Evolutionary conservation across 2,329 filamentous ascomycete genomes (phyloP), one percentile per base, ranked within the genome.

Genomic region (Laburnicola sp.): DNA sequence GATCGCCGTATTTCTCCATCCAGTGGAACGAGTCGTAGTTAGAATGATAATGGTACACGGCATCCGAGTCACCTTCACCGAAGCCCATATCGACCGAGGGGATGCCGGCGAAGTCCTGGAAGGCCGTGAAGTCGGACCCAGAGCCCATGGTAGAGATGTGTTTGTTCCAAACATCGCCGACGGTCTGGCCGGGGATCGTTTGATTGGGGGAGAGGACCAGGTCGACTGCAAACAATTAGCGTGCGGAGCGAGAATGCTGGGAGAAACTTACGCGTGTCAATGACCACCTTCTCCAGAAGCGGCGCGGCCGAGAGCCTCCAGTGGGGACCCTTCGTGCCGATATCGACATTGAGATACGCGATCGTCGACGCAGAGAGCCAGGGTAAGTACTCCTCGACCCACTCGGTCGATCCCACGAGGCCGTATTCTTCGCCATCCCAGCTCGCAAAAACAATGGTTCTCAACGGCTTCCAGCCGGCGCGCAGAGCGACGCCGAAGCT

Each of bases 311-410:
- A 76, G 11, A 84, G 81, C 2, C 65, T 62, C 65, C 94, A 90
- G n/a, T 78, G 50, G 0, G 83, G 81, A 0, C 90, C 89, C 4
- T 77, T 69, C 3, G 86, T 81, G 27, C 86, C 89, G 4, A 91
- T 85, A 62, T 96, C 92, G 49, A 96, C 84, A 70, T 96, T 96
- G 56, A 96, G 74, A 65, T 96, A 96, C 7, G 90, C 90, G 11
- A 96, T 82, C 50, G 86, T 87, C 35, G 87, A 80, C 3, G 80
- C 79, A 2, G 81, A 80, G 9, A 96, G 81, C 91, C 91, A 96
- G 0, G 89, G 87, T 0, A 95, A 74, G 63, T 89, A 90, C 59
- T 96, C 90, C 68, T 96, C 91, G 0, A 96, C 90, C 91, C 91
- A 96, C 68, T 96, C 92, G 0, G 92, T 96, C 46, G 86, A 91